Base-by-base conservation (phyloP, 441 rosid species). In the Erodium texanum region DNA sequence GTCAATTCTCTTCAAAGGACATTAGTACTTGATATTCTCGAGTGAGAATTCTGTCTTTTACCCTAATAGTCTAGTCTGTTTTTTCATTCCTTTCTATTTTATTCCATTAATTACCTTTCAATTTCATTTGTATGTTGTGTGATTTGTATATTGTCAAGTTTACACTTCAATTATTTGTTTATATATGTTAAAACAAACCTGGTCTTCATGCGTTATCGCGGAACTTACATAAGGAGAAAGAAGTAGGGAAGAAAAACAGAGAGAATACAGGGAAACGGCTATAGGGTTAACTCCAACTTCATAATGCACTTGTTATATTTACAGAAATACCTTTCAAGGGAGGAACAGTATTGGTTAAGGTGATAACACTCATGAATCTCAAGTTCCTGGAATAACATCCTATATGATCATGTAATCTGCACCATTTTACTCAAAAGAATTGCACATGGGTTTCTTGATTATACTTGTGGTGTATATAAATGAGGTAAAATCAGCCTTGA, bases 11-110 rank as follows among this genome's bases (percentile, higher is more conserved):
- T 94, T 79, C 98, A 88, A 68, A 81, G 96, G 73, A 87, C 90
- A 72, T 92, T 92, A 79, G 89, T 83, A 34, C 98, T 94, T 64
- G 98, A 94, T 73, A 85, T 94, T 72, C 91, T 92, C 16, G 99
- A 94, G 99, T 94, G 80, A 89, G 98, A 79, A 77, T 71, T 70
- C 80, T 66, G 11, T 78, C n/a, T 66, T 41, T 71, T 38, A 75
- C n/a, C 62, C 48, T 12, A 12, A 18, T 52, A 65, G 48, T 62
- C 64, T 52, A 65, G 48, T 62, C 64, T 20, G 29, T 61, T 34
- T 74, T 52, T 52, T 58, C 24, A 58, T 58, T 65, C 59, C 27
- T 11, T 34, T 59, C 16, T 22, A 3, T 70, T 64, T 15, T 14
- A 62, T 20, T 56, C 15, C 20, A 23, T 20, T 56, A 7, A 7